A percentile compares a stretch with the other conserved stretches of the same genome.
These are phyloP conservation scores for Coemansia brasiliensis DNA, from an alignment of 192 early-diverging fungal genomes.

Conservation along the genomic window DNA sequence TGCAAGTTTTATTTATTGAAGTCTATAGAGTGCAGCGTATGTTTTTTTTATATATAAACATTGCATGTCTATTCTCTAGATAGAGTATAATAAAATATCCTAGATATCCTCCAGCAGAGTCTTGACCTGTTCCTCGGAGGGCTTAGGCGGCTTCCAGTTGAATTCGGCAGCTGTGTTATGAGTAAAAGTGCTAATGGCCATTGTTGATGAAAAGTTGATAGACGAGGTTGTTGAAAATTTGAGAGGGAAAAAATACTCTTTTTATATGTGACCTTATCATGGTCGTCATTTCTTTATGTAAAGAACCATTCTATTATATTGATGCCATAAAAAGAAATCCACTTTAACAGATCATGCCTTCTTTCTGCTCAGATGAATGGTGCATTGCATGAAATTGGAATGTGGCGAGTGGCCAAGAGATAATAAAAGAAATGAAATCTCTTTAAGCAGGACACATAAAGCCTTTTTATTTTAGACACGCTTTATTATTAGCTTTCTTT, in stretches of 20 bases:
- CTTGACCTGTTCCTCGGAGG: conserved; percentile 15
- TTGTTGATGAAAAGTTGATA: not conserved
- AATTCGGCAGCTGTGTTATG: not conserved
- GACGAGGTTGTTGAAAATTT: not conserved
- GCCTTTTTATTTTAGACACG: too few species aligned
- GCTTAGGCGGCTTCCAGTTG: conserved; percentile 12
- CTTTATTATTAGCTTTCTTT: too few species aligned
- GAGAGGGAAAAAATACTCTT: not conserved
- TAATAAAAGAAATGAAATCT: not conserved
- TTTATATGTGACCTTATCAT: conserved; percentile 1
- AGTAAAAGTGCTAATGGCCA: not conserved
- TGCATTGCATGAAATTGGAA: not conserved
- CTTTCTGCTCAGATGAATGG: not conserved
- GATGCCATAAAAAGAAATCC: not conserved
- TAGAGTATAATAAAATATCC: not conserved
- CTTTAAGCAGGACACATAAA: too few species aligned
- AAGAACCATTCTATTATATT: not conserved
- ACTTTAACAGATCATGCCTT: not conserved
- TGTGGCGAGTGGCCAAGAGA: not conserved
- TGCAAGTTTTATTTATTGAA: too few species aligned
- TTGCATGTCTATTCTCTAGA: not conserved
- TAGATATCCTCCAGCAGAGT: conserved; percentile 14
- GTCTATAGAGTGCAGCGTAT: not conserved
- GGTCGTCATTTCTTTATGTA: not conserved
- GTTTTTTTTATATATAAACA: not conserved